Conservation (phyloP, 495 filamentous ascomycete species). For the Talaromyces ruber region DNA sequence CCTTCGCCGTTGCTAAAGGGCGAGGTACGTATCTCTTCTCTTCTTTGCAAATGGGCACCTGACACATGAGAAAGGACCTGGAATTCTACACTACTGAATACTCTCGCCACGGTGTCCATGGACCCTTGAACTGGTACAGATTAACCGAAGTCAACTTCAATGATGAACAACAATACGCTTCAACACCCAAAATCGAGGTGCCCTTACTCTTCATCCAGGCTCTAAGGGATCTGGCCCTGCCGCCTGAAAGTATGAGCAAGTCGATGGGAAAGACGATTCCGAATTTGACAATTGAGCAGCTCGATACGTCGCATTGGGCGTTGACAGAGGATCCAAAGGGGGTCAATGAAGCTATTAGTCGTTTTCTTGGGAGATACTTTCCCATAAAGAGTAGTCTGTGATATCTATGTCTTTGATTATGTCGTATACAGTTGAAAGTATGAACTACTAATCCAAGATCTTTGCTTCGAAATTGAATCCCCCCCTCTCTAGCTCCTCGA, state of each 20-base stretch:
- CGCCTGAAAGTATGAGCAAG: slow-evolving; percentile 48
- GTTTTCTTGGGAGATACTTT: slow-evolving; percentile 38
- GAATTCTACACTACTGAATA: slow-evolving; percentile 70
- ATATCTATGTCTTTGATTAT: not conserved
- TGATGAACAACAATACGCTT: slow-evolving; percentile 54
- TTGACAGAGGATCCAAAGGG: slow-evolving; percentile 55
- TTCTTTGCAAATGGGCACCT: not conserved
- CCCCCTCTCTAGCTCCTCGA: slow-evolving; percentile 57
- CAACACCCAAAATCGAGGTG: slow-evolving; percentile 41
- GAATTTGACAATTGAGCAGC: slow-evolving; percentile 47
- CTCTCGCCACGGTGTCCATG: slow-evolving; percentile 60
- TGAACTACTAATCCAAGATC: slow-evolving; percentile 19
- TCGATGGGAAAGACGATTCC: slow-evolving; percentile 60
- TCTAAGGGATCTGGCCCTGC: slow-evolving; percentile 57
- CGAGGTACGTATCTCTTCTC: slow-evolving; percentile 33
- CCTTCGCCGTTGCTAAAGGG: slow-evolving; percentile 48
- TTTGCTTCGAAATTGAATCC: slow-evolving; percentile 55
- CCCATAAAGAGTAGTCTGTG: slow-evolving; percentile 19
- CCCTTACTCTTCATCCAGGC: slow-evolving; percentile 72
- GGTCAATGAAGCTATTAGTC: slow-evolving; percentile 36
- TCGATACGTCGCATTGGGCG: slow-evolving; percentile 63
- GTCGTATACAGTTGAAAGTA: not conserved
- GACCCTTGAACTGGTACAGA: slow-evolving; percentile 79
- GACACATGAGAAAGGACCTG: slow-evolving; percentile 40
- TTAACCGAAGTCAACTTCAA: slow-evolving; percentile 61